Percentiles rank a stretch among this genome's conserved stretches.
phyloP scores from a whole-genome alignment of 2,329 filamentous ascomycete genomes.

The Penicillium olsonii region DNA sequence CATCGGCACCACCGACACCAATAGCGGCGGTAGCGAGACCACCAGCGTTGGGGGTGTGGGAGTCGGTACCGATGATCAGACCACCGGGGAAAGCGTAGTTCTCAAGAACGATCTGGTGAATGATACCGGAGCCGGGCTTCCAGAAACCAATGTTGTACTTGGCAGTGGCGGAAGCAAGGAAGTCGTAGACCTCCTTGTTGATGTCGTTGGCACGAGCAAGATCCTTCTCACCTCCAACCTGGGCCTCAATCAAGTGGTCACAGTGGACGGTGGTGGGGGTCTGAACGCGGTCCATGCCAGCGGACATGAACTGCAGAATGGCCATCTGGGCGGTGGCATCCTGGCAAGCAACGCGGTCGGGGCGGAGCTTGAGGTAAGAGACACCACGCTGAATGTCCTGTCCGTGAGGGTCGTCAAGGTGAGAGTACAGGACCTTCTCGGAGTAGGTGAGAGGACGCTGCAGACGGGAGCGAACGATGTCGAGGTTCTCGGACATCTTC shows the following conservation, averaged over 20 bases:
- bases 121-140: conserved; percentile 97
- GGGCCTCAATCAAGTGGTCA: conserved; percentile 98
- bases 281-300: conserved; percentile 91
- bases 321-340: conserved; percentile 99
- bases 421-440: conserved; percentile 99
- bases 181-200: conserved; percentile 99
- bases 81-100: conserved; percentile 99
- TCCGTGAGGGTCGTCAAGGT: conserved; percentile 92
- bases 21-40: conserved; percentile 94
- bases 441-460: conserved; percentile 92
- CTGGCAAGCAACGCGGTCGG: conserved; percentile 97
- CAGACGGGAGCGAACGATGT: conserved; percentile 82
- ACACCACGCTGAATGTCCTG: conserved; percentile 95
- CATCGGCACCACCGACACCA: conserved; percentile 96
- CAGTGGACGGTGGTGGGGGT: conserved; percentile 97
- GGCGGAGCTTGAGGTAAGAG: conserved; percentile 94
- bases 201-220: conserved; percentile 84
- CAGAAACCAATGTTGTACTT: conserved; percentile 99
- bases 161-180: conserved; percentile 87
- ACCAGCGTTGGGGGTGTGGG: conserved; percentile 95
- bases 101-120: conserved; percentile 97
- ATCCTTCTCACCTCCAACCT: conserved; percentile 91
- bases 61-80: conserved; percentile 96
- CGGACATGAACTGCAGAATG: conserved; percentile 99
- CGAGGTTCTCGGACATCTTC: conserved; percentile 98